Evolutionary conservation across 73 alveolate species (phyloP).

Genomic region (Paramecium octaurelia): DNA sequence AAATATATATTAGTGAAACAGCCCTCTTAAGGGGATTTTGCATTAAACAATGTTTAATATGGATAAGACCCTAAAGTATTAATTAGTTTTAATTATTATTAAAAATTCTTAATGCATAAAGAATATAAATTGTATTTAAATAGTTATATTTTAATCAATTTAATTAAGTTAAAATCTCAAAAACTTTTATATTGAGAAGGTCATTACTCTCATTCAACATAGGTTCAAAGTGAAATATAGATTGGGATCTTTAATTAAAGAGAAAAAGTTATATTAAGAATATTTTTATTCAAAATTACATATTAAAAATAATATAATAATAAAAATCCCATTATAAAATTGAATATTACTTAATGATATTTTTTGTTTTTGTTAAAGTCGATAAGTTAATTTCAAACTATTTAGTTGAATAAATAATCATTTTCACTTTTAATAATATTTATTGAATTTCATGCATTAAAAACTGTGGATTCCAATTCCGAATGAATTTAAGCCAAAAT

Average conservation of each 20-base stretch:
- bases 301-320: background rate
- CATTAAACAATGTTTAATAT: too few relatives aligned
- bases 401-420: background rate
- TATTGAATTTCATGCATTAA: slow-evolving; percentile 6
- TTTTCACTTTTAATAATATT: background rate
- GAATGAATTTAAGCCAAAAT: background rate
- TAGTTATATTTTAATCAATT: too few relatives aligned
- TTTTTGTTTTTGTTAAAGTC: background rate
- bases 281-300: background rate
- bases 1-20: too few relatives aligned
- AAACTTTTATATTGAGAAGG: background rate
- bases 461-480: slow-evolving; percentile 44
- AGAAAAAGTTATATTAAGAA: background rate
- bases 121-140: too few relatives aligned
- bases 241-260: too few relatives aligned
- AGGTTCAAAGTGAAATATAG: too few relatives aligned
- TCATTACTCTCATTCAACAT: background rate
- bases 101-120: too few relatives aligned
- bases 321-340: background rate
- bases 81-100: background rate
- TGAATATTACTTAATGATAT: background rate
- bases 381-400: background rate
- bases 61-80: too few relatives aligned
- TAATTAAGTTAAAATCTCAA: background rate
- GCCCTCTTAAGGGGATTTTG: too few relatives aligned